phyloP scores from a whole-genome alignment of 1,284 basidiomycete genomes.

The Macrocybe sp. region DNA sequence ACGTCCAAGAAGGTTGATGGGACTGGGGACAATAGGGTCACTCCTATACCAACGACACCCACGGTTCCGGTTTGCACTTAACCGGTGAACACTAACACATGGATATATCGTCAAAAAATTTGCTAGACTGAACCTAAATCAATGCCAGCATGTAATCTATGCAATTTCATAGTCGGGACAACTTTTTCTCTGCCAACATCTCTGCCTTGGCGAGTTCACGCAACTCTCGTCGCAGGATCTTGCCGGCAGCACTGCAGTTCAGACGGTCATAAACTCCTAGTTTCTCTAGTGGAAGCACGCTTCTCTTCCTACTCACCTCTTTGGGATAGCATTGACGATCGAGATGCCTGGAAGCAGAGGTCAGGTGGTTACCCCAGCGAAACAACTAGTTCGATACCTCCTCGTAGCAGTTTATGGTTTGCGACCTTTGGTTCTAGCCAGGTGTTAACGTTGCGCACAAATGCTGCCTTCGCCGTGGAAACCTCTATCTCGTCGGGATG shows the following conservation, averaged over 20 bases:
- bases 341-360: conserved; percentile 29
- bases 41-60: not conserved
- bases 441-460: conserved; percentile 36
- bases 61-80: too few species aligned
- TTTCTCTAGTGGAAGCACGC: not conserved
- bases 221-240: conserved; percentile 48
- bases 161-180: too few species aligned
- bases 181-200: too few species aligned
- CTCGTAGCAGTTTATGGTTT: conserved; percentile 47
- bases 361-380: not conserved
- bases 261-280: too few species aligned
- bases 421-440: conserved; percentile 53
- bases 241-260: conserved; percentile 43
- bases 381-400: conserved; percentile 24
- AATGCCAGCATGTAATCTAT: too few species aligned
- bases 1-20: too few species aligned
- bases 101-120: too few species aligned
- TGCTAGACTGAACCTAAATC: too few species aligned
- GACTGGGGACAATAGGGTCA: not conserved
- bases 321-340: conserved; percentile 42
- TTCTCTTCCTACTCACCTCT: conserved; percentile 34
- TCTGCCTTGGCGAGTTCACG: conserved; percentile 25
- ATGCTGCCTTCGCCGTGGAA: conserved; percentile 22
- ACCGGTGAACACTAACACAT: too few species aligned
- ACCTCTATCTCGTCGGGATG: conserved; percentile 21